phyloP scores from a whole-genome alignment of 192 early-diverging fungal species.

The Podila verticillata region DNA sequence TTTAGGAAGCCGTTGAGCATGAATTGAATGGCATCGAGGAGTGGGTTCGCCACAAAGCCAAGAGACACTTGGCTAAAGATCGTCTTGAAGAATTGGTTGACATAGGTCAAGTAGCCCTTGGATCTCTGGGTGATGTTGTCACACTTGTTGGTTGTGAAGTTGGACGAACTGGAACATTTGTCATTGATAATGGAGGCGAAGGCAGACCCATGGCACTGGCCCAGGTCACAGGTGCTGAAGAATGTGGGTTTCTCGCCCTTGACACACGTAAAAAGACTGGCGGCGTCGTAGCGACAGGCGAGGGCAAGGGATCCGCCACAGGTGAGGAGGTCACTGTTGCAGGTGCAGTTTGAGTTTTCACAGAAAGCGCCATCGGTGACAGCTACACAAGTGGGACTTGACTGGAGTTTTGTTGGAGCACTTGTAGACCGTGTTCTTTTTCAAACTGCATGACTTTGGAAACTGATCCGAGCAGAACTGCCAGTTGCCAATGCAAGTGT shows the following conservation, averaged over 20 bases:
- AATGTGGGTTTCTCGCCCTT: too few relatives aligned
- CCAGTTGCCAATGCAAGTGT: constrained; percentile 1
- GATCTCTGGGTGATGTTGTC: neutral
- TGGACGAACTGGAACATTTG: neutral
- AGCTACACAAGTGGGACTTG: too few relatives aligned
- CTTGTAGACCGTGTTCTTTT: constrained; percentile 4
- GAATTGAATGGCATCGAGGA: neutral
- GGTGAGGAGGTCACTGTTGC: too few relatives aligned
- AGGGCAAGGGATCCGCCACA: too few relatives aligned
- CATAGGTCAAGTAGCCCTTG: neutral
- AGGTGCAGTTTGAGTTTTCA: too few relatives aligned
- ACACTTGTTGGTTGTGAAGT: neutral
- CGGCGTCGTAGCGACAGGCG: too few relatives aligned
- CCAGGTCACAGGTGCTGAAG: too few relatives aligned
- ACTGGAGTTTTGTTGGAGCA: too few relatives aligned
- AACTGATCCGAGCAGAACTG: constrained; percentile 4
- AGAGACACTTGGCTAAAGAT: neutral
- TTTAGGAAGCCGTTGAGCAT: neutral
- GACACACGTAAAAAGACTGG: too few relatives aligned
- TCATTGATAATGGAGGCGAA: too few relatives aligned
- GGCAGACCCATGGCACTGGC: too few relatives aligned
- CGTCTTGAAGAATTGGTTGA: neutral
- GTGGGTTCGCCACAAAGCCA: neutral
- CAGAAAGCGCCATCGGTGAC: too few relatives aligned
- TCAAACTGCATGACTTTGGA: neutral